phyloP scores from a whole-genome alignment of 768 basidiomycete species.

The Auricularia sp. region DNA sequence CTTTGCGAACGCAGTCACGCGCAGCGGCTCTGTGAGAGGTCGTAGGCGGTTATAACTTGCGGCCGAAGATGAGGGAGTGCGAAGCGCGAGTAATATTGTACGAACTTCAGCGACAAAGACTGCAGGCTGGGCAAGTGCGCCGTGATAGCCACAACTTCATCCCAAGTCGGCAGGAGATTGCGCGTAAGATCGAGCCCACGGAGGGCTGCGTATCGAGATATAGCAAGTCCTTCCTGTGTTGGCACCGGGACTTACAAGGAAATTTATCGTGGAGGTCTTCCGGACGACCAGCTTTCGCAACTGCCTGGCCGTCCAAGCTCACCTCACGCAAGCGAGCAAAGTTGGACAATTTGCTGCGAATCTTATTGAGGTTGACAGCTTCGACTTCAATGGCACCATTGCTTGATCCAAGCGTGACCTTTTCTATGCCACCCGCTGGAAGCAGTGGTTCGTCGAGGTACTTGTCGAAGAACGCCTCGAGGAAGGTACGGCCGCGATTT shows the following conservation, averaged over 20 bases:
- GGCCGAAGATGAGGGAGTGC: conserved; percentile 8
- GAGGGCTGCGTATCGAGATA: conserved; percentile 39
- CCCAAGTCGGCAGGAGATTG: conserved; percentile 67
- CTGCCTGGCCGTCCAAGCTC: conserved; percentile 63
- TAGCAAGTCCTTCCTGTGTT: conserved; percentile 10
- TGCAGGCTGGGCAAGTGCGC: conserved; percentile 51
- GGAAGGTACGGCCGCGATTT: conserved; percentile 58
- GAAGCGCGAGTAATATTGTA: conserved; percentile 10
- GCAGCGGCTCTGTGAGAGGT: conserved; percentile 18
- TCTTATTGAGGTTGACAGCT: conserved; percentile 72
- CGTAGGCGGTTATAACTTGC: conserved; percentile 59
- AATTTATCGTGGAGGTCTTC: conserved; percentile 49
- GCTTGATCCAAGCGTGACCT: conserved; percentile 69
- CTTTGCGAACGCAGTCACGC: conserved; percentile 30
- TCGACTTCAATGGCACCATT: conserved; percentile 76
- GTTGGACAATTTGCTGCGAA: conserved; percentile 58
- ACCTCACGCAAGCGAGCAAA: conserved; percentile 64
- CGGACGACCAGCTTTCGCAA: conserved; percentile 38
- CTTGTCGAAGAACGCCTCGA: conserved; percentile 62
- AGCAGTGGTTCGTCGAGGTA: conserved; percentile 57
- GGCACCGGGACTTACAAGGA: conserved; percentile 45
- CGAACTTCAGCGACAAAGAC: conserved; percentile 72
- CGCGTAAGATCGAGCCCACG: conserved; percentile 73
- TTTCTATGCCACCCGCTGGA: conserved; percentile 38
- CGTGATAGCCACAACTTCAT: conserved; percentile 51